These are phyloP conservation scores for Rhododendron ovatum DNA, from an alignment of 148 eudicot species.

Conservation along the genomic window DNA sequence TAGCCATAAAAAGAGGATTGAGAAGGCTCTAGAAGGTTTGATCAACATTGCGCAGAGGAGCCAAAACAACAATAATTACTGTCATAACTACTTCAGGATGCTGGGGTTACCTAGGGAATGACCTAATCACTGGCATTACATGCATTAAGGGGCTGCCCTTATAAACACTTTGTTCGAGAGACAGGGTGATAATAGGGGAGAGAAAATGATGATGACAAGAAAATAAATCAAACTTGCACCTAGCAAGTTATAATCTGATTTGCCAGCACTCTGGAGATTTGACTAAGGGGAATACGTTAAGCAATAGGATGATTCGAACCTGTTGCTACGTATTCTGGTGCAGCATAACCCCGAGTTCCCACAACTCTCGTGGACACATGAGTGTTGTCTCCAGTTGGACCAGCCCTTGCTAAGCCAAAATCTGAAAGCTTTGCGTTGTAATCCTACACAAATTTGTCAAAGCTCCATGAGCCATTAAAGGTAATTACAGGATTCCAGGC, in stretches of 20 bases:
- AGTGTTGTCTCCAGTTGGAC: slow-evolving; percentile 45
- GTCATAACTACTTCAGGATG: not conserved
- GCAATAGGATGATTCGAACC: slow-evolving; percentile 15
- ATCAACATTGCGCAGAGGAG: not conserved
- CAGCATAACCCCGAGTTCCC: slow-evolving; percentile 47
- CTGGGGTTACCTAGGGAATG: not conserved
- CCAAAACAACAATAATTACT: not conserved
- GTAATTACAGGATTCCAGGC: not conserved
- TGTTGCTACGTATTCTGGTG: slow-evolving; percentile 49
- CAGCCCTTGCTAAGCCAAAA: slow-evolving; percentile 44
- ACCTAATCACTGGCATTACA: not conserved
- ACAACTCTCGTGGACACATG: slow-evolving; percentile 46
- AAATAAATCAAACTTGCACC: not conserved
- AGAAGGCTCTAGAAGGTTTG: not conserved
- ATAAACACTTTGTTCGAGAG: not conserved
- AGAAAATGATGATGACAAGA: not conserved
- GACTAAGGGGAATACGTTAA: not conserved
- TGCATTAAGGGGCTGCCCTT: not conserved
- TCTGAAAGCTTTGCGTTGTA: slow-evolving; percentile 47
- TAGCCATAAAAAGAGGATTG: not conserved
- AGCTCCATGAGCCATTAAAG: not conserved
- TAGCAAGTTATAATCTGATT: not conserved
- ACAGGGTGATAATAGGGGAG: not conserved
- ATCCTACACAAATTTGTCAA: slow-evolving; percentile 20
- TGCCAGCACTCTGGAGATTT: not conserved